A percentile compares a stretch with the other conserved stretches of the same genome.
These are phyloP conservation scores for Actinomortierella wolfii DNA, from an alignment of 371 early-diverging fungal species.

Conservation along the genomic window DNA sequence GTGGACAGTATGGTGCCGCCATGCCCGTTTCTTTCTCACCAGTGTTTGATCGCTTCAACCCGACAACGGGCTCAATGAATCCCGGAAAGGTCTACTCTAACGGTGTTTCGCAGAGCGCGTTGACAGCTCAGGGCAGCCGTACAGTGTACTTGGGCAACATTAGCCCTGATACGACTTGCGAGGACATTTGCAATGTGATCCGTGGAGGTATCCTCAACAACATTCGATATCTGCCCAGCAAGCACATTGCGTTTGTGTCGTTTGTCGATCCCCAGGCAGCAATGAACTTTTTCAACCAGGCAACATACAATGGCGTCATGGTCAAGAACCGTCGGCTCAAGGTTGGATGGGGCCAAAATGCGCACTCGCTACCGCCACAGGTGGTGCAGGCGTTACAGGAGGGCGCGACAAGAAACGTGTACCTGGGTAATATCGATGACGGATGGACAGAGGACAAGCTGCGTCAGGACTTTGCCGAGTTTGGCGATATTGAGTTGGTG, in stretches of 20 bases:
- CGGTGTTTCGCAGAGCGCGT: slow-evolving; percentile 6
- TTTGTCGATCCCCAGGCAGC: slow-evolving; percentile 80
- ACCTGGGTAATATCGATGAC: slow-evolving; percentile 71
- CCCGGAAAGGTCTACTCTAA: slow-evolving; percentile 1
- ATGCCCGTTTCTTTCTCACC: slow-evolving; percentile 27
- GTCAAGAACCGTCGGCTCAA: slow-evolving; percentile 74
- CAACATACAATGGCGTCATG: slow-evolving; percentile 59
- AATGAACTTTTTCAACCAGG: slow-evolving; percentile 58
- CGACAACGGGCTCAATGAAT: slow-evolving; percentile 11
- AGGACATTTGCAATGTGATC: slow-evolving; percentile 84
- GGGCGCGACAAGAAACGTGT: slow-evolving; percentile 85
- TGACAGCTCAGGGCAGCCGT: slow-evolving; percentile 54
- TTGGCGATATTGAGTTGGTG: slow-evolving; percentile 81
- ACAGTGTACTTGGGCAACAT: slow-evolving; percentile 83
- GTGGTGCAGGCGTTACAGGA: slow-evolving; percentile 64
- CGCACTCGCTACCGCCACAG: slow-evolving; percentile 54
- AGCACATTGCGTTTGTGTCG: slow-evolving; percentile 82
- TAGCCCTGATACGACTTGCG: slow-evolving; percentile 71
- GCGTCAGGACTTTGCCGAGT: slow-evolving; percentile 69
- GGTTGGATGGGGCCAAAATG: slow-evolving; percentile 81
- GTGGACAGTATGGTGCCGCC: slow-evolving; percentile 17
- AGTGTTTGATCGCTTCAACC: slow-evolving; percentile 27
- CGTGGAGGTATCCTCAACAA: slow-evolving; percentile 84
- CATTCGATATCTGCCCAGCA: slow-evolving; percentile 74
- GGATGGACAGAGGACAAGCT: slow-evolving; percentile 66